Base-by-base conservation (phyloP, 148 eudicot genomes). In the Rhododendron henanense region DNA sequence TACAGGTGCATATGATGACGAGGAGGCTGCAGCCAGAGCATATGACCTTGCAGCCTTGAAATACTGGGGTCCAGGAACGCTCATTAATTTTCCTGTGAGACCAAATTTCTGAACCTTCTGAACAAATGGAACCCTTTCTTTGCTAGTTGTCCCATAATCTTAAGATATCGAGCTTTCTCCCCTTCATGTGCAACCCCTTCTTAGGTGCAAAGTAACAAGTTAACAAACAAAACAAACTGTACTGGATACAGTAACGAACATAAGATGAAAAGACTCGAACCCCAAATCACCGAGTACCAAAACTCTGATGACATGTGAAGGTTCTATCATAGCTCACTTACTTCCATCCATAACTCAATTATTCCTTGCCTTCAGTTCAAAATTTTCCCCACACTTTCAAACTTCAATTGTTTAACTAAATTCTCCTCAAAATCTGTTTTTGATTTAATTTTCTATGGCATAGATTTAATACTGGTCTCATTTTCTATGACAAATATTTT, bases 21-120 rank as follows among this genome's bases (percentile, higher is more conserved):
- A 97, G 92, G 99, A 97, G 89, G 99, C 98, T 86, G 99, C 99
- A 85, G 99, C 99, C 57, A 94, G 99, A 92, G 99, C 99, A 35
- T 97, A 97, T 88, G 99, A 97, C 90, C 99, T 97, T 89, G 99
- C 99, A 31, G 99, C 99, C 69, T 90, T 97, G 84, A 97, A 97
- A 88, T 97, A 97, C 87, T 97, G 99, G 99, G 99, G 99, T 3
- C 98, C 99, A 21, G 99, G 99, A 88, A 97, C 98, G 19, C 95
- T 97, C 74, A 97, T 97, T 79, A 97, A 97, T 87, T 97, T 97
- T 91, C 99, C 99, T 61, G 99, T 97, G 88, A 93, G 98, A 87
- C 80, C 71, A 51, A 25, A 31, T 65, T 73, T 53, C 47, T 55
- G 35, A 44, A n/a, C 9, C 39, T 63, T 33, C 13, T 48, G 53